Base-by-base conservation (phyloP, 1,284 basidiomycete species). In the Tausonia pullulans region DNA sequence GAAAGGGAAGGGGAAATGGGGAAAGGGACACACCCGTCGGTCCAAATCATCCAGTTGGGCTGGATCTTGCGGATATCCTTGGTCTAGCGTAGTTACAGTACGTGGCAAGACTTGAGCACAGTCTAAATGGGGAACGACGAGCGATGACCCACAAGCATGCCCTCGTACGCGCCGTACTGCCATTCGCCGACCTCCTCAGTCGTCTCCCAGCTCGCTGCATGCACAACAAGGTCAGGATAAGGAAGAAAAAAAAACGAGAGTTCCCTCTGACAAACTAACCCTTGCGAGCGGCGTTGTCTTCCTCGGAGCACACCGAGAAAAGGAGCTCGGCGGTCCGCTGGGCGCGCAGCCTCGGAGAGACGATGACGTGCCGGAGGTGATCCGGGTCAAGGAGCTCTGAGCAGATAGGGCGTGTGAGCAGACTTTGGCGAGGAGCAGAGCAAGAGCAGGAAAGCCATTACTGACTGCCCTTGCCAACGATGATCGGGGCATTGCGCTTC, bases 111-210 rank as follows among this genome's bases (percentile, higher is more conserved):
- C 27, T 27, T 27, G 27, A 27, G 27, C 27, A 27, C 27, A 27
- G 27, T 27, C 27, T 27, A 27, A 27, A 27, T 27, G 27, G 27
- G 27, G 27, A 27, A 27, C 27, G 27, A 27, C 27, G 27, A 27
- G 27, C 27, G 27, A 27, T 27, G 10, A 62, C 61, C 40, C 39
- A 62, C 61, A 9, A 82, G 73, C 54, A 91, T 81, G 10, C 92
- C 92, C 74, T 96, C 92, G 72, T 90, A 95, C 9, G 88, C 83
- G 41, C 92, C 90, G 73, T 94, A 94, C 71, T 93, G 87, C 90
- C 91, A 94, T 75, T 94, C 79, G n/a, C 71, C 72, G 14, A 78
- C 74, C 52, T 75, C 74, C 56, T 74, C 60, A 3, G 58, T 58
- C 39, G 60, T 59, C 61, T 58, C 55, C 57, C 53, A 59, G 14